A percentile compares a stretch with the other conserved stretches of the same genome.
Evolutionary conservation across 2,329 filamentous ascomycete species (phyloP).

Genomic region (Hypomyces perniciosus): DNA sequence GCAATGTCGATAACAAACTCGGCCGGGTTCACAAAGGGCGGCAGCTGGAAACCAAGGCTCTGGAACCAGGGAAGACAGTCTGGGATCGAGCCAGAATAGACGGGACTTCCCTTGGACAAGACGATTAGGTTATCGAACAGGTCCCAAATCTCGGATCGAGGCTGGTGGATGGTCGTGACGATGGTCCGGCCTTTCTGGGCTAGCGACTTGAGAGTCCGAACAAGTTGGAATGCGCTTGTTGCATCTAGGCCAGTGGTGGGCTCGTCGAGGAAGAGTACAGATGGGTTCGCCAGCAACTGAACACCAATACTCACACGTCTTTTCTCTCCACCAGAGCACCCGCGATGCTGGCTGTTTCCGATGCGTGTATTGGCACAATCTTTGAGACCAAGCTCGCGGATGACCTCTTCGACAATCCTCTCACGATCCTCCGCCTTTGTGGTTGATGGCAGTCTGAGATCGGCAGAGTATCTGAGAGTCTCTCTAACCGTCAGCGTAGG

Average conservation of each 20-base stretch:
- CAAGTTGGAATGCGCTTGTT: constrained; percentile 68
- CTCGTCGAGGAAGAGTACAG: constrained; percentile 71
- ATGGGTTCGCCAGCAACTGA: constrained; percentile 72
- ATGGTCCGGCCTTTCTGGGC: constrained; percentile 64
- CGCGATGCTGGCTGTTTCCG: constrained; percentile 64
- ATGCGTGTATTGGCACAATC: constrained; percentile 72
- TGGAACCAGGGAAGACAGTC: constrained; percentile 61
- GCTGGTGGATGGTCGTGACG: constrained; percentile 70
- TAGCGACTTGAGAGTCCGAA: constrained; percentile 62
- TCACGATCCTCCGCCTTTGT: constrained; percentile 53
- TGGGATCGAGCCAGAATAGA: constrained; percentile 58
- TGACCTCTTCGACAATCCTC: constrained; percentile 67
- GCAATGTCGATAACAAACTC: constrained; percentile 71
- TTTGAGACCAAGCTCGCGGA: constrained; percentile 67
- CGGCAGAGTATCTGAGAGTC: constrained; percentile 66
- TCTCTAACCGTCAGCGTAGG: constrained; percentile 70
- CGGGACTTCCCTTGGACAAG: constrained; percentile 58
- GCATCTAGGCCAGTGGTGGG: constrained; percentile 74
- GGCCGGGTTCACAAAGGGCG: constrained; percentile 70
- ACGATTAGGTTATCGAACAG: constrained; percentile 69
- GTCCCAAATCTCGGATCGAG: constrained; percentile 72
- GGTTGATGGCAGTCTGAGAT: constrained; percentile 60
- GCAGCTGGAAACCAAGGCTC: constrained; percentile 52
- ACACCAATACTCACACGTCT: constrained; percentile 70
- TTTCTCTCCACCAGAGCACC: constrained; percentile 76